These are phyloP conservation scores for Pestalotiopsis sp. DNA, from an alignment of 2,329 filamentous ascomycete species.

Conservation along the genomic window DNA sequence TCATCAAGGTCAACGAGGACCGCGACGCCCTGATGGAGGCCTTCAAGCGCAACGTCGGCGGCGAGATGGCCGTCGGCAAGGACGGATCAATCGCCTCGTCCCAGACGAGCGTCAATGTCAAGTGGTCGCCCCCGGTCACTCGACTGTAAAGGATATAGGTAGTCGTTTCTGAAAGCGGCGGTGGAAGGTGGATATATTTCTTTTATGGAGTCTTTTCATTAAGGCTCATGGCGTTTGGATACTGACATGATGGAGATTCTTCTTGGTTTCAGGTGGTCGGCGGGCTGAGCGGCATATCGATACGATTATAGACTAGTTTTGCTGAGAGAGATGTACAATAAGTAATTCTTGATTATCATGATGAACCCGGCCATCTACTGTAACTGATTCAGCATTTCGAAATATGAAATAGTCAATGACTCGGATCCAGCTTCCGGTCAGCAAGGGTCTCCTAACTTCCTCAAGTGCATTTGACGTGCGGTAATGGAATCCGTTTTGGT, in stretches of 20 bases:
- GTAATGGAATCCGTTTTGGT: too few relatives aligned
- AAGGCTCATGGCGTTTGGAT: not conserved
- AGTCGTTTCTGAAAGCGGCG: not conserved
- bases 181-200: not conserved
- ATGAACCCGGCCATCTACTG: too few relatives aligned
- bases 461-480: too few relatives aligned
- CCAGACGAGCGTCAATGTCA: not conserved
- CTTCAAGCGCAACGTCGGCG: not conserved
- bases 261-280: not conserved
- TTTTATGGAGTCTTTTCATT: not conserved
- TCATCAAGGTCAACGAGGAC: slow-evolving; percentile 8
- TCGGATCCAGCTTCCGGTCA: too few relatives aligned
- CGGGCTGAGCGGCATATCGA: not conserved
- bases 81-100: not conserved
- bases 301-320: not conserved
- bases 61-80: not conserved
- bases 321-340: not conserved
- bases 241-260: not conserved
- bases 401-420: too few relatives aligned
- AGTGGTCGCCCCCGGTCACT: not conserved
- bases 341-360: not conserved
- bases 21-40: not conserved
- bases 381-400: too few relatives aligned
- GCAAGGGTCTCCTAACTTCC: too few relatives aligned
- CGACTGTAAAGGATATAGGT: not conserved